Evolutionary conservation across 257 asterid genomes (phyloP), one percentile per base, ranked within the genome.

Genomic region (Solanum etuberosum): DNA sequence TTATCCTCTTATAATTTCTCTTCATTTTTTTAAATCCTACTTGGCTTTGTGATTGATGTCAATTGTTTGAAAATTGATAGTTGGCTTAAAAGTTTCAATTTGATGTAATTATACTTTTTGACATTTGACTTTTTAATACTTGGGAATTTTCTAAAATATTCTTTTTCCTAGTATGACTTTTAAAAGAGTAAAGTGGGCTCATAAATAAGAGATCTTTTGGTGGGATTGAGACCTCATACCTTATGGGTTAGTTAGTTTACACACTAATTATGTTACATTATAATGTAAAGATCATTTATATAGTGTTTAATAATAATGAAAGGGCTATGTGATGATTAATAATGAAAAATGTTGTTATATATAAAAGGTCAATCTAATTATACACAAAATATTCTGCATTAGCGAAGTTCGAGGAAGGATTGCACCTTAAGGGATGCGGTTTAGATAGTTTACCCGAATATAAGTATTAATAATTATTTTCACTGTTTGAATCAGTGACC

Each of bases 351-450:
- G 0, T 70, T 16, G n/a, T 14, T 14, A 29, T 14, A 67, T 13
- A 67, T 27, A 67, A 27, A 27, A 67, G 73, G 35, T 8, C 0
- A 67, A 0, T 6, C 0, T 1, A 13, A 67, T 51, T 16, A 51
- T 67, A 15, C 37, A 13, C 0, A 68, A 29, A 68, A 1, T 14
- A 68, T 67, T 3, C 0, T 1, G 23, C 0, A 14, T 29, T 67
- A 6, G 21, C 0, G 9, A 29, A 0, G 3, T 67, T 51, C 4
- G 9, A 51, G 0, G 4, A 51, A 16, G 0, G 1, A 0, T 51
- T 16, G 1, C 0, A 51, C 0, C 1, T 0, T 51, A 51, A 51
- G 0, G 1, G 1, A 16, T 16, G 0, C 16, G 4, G 0, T 51
- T 16, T 6, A 51, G 9, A 16, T 51, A 51, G 0, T 51, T 51